Percentiles rank a stretch among this genome's conserved stretches.
phyloP scores from a whole-genome alignment of 371 early-diverging fungal species.

The Mortierella sp. region DNA sequence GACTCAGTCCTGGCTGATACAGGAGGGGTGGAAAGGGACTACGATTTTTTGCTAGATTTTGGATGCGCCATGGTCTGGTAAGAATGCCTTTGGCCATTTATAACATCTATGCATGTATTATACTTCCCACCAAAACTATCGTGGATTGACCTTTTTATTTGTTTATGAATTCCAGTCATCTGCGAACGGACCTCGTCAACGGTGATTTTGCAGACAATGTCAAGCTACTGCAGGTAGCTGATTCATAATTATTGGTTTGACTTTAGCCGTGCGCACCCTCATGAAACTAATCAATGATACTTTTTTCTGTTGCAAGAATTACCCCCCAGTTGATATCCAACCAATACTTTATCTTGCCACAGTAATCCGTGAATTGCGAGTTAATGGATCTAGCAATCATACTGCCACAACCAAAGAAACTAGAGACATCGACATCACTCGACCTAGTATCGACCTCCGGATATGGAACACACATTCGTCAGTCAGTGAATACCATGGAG shows the following conservation, averaged over 20 bases:
- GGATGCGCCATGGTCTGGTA: conserved; percentile 84
- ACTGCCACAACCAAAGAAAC: not conserved
- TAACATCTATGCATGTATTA: not conserved
- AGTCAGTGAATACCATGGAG: conserved; percentile 1
- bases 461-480: conserved; percentile 31
- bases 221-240: conserved; percentile 68
- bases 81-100: conserved; percentile 20
- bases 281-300: no score
- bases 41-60: conserved; percentile 84
- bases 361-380: conserved; percentile 31
- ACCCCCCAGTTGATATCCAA: conserved; percentile 49
- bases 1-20: conserved; percentile 84
- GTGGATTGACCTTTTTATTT: not conserved
- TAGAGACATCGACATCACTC: not conserved
- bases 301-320: conserved; percentile 24
- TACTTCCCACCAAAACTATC: not conserved
- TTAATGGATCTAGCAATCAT: not conserved
- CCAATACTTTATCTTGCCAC: conserved; percentile 38
- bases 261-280: not conserved
- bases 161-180: conserved; percentile 58
- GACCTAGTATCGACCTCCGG: conserved; percentile 32
- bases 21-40: conserved; percentile 58
- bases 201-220: conserved; percentile 78
- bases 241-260: no score
- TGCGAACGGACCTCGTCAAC: conserved; percentile 67